Conservation (phyloP, 2,329 filamentous ascomycete genomes). For the Dothistroma septosporum region DNA sequence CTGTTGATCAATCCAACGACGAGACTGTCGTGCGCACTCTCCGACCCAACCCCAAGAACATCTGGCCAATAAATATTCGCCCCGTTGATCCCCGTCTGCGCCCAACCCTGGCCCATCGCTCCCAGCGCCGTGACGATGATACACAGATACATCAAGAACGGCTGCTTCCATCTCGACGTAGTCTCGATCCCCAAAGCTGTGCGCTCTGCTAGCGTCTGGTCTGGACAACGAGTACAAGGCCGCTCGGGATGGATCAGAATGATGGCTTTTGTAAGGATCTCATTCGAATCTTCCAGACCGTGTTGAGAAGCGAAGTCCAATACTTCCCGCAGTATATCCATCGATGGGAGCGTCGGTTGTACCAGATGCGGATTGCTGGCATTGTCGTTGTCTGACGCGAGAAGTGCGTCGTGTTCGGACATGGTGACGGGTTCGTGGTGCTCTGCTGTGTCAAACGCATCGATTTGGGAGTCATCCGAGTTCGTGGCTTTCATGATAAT, state of each 20-base stretch:
- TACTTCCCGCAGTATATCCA: neutral
- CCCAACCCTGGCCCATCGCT: conserved; percentile 30
- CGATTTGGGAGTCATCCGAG: neutral
- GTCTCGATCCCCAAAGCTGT: conserved; percentile 34
- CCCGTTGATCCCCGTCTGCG: conserved; percentile 31
- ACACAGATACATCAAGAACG: conserved; percentile 47
- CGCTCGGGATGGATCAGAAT: neutral
- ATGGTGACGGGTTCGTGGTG: neutral
- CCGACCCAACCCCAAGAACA: conserved; percentile 23
- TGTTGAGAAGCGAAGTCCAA: neutral
- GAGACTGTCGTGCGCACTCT: neutral
- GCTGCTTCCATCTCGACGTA: conserved; percentile 50
- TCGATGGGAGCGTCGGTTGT: too few species aligned
- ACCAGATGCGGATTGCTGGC: neutral
- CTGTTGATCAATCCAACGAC: neutral
- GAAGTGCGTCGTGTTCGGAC: neutral
- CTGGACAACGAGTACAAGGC: neutral
- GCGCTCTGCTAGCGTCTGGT: neutral
- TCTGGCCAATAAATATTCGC: conserved; percentile 30
- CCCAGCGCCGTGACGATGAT: conserved; percentile 26
- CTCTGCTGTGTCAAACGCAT: neutral
- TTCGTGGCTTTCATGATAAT: neutral
- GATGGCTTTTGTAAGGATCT: neutral
- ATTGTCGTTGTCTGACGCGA: neutral
- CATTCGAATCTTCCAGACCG: neutral